Conservation (phyloP, 345 rosid genomes). For the Jatropha curcas region DNA sequence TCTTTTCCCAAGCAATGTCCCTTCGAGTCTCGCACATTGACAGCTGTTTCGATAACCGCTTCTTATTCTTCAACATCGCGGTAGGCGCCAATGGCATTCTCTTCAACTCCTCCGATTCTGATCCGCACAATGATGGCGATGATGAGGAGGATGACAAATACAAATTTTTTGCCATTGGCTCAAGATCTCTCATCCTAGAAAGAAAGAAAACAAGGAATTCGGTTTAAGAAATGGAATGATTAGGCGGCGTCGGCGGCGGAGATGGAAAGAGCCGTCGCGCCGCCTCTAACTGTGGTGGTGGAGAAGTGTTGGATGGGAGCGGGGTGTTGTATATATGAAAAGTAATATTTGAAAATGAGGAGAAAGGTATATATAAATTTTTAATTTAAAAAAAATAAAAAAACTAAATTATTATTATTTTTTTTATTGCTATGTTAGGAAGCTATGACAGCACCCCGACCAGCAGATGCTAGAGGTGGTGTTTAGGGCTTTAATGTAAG, state of each 20-base stretch:
- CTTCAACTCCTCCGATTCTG: conserved; percentile 41
- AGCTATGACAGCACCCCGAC: neutral
- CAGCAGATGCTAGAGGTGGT: conserved; percentile 1
- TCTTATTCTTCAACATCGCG: conserved; percentile 42
- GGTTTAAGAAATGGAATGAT: neutral
- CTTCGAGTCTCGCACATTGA: conserved; percentile 78
- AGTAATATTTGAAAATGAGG: too few species aligned
- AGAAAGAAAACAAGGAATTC: neutral
- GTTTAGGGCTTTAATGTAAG: conserved; percentile 5
- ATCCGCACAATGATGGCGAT: conserved; percentile 5
- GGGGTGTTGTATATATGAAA: neutral
- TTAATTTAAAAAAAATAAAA: neutral
- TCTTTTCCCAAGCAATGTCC: conserved; percentile 84
- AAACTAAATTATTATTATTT: too few species aligned
- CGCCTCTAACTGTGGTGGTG: neutral
- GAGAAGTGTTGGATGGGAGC: too few species aligned
- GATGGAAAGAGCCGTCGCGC: conserved; percentile 4
- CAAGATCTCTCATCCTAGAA: neutral
- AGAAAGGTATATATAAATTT: neutral
- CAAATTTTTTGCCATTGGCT: neutral
- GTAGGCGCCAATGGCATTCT: conserved; percentile 50
- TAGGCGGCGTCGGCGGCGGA: neutral
- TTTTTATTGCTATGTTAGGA: too few species aligned
- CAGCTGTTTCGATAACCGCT: conserved; percentile 62
- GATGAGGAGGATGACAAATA: conserved; percentile 28